These are phyloP conservation scores for Exophiala xenobiotica DNA, from an alignment of 2,329 filamentous ascomycete species.

Conservation along the genomic window DNA sequence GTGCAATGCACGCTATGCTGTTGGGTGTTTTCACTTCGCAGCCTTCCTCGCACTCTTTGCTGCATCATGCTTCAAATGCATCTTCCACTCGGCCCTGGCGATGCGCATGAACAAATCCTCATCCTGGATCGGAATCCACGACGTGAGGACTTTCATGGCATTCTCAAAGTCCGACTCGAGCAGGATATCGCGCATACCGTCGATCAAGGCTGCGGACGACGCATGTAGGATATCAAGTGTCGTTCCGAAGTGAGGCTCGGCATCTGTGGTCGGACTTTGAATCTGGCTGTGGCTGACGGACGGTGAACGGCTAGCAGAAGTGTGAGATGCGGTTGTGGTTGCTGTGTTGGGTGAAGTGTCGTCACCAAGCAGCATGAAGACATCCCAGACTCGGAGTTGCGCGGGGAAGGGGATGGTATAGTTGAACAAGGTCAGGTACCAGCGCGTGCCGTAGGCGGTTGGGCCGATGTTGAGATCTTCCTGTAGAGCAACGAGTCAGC, in stretches of 20 bases:
- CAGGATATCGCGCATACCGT: conserved; percentile 83
- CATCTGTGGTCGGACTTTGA: neutral
- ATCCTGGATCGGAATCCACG: conserved; percentile 90
- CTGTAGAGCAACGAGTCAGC: conserved; percentile 42
- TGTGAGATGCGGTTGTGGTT: neutral
- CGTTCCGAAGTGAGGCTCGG: conserved; percentile 48
- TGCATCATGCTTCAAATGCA: conserved; percentile 47
- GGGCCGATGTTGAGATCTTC: conserved; percentile 75
- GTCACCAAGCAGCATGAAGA: conserved; percentile 92
- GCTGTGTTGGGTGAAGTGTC: conserved; percentile 33
- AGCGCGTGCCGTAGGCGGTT: conserved; percentile 92
- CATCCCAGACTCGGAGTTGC: conserved; percentile 94
- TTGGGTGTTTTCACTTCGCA: neutral
- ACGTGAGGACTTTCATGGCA: conserved; percentile 94
- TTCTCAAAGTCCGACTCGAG: conserved; percentile 95
- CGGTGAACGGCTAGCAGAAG: conserved; percentile 33
- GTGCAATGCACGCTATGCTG: too few species aligned
- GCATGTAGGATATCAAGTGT: conserved; percentile 88
- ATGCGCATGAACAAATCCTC: conserved; percentile 92
- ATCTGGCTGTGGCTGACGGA: conserved; percentile 18
- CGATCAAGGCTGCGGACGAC: conserved; percentile 82
- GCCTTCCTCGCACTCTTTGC: neutral
- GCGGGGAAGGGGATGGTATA: conserved; percentile 92
- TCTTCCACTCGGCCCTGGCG: conserved; percentile 81
- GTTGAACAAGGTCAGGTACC: conserved; percentile 98